Evolutionary conservation across 1,284 basidiomycete species (phyloP).

Genomic region (Marasmius sp.): DNA sequence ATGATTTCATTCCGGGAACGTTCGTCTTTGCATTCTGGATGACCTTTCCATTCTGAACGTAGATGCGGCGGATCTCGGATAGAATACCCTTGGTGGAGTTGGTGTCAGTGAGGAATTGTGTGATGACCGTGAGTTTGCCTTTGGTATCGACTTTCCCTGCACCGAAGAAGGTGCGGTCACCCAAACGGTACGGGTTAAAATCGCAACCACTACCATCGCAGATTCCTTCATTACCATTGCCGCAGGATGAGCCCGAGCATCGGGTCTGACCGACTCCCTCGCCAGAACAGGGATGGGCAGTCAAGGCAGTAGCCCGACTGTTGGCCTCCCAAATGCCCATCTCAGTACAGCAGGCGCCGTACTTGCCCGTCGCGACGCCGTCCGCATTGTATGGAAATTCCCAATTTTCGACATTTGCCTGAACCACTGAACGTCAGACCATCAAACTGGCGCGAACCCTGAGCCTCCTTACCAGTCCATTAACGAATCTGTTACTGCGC

Average conservation of each 20-base stretch:
- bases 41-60: conserved; percentile 43
- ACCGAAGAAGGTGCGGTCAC: conserved; percentile 40
- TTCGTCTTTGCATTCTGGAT: conserved; percentile 41
- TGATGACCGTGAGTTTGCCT: conserved; percentile 41
- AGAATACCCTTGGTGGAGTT: conserved; percentile 39
- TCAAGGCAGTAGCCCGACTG: conserved; percentile 46
- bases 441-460: too few relatives aligned
- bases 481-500: conserved; percentile 51
- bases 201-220: conserved; percentile 46
- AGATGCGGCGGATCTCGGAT: conserved; percentile 44
- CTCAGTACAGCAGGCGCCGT: conserved; percentile 55
- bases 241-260: conserved; percentile 31
- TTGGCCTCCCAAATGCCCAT: conserved; percentile 65
- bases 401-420: conserved; percentile 52
- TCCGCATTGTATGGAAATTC: conserved; percentile 23
- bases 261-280: conserved; percentile 30
- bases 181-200: conserved; percentile 50
- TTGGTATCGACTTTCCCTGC: conserved; percentile 34
- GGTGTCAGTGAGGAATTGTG: conserved; percentile 44
- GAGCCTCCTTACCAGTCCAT: conserved; percentile 37
- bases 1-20: conserved; percentile 31
- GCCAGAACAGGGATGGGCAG: conserved; percentile 48
- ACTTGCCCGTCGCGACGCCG: conserved; percentile 35
- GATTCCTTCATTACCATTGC: conserved; percentile 28
- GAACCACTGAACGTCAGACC: neutral